Evolutionary conservation across 371 early-diverging fungal genomes (phyloP).

Genomic region (Haplosporangium sp.): DNA sequence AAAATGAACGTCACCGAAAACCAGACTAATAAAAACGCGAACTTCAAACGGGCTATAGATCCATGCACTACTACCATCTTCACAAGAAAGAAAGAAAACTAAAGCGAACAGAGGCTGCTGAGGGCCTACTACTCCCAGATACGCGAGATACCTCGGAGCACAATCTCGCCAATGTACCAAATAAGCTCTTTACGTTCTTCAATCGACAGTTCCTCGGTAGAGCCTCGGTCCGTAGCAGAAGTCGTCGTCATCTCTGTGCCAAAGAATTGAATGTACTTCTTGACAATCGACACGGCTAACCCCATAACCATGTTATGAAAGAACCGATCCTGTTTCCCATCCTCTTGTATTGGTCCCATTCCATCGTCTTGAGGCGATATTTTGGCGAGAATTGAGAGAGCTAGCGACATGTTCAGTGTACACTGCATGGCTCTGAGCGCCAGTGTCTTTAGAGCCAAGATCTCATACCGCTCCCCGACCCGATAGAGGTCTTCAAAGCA

Average conservation of each 20-base stretch:
- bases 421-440: conserved; percentile 32
- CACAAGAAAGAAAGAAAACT: too few species aligned
- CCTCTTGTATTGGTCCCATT: background rate
- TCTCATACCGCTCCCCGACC: conserved; percentile 28
- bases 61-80: background rate
- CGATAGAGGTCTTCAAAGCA: conserved; percentile 33
- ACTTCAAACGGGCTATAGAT: background rate
- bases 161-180: conserved; percentile 18
- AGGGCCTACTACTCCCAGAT: conserved; percentile 3
- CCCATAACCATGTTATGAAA: conserved; percentile 6
- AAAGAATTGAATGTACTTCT: conserved; percentile 36
- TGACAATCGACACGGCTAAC: conserved; percentile 16
- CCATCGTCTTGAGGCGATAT: background rate
- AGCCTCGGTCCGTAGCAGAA: background rate
- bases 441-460: conserved; percentile 9
- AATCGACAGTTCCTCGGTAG: background rate
- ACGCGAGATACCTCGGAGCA: conserved; percentile 12
- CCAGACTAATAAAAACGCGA: background rate
- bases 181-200: conserved; percentile 14
- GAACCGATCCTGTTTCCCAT: background rate
- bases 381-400: conserved; percentile 27
- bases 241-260: conserved; percentile 1
- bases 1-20: background rate
- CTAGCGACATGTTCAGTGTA: conserved; percentile 28
- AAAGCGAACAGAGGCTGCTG: too few species aligned